Percentiles rank a stretch among this genome's conserved stretches.
phyloP scores from a whole-genome alignment of 2,329 filamentous ascomycete genomes.

The Aaosphaeria arxii region DNA sequence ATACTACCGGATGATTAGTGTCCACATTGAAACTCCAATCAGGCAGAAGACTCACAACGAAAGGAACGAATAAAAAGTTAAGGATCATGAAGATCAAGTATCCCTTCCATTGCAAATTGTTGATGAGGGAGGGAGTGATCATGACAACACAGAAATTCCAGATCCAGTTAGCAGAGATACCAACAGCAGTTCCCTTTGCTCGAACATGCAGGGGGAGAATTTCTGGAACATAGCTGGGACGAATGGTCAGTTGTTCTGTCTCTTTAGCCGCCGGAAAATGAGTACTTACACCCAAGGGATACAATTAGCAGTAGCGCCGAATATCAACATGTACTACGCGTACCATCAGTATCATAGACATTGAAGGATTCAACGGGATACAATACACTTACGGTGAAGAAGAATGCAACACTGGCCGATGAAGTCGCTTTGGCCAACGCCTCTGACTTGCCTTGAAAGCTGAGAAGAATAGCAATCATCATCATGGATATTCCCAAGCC shows the following conservation, averaged over 20 bases:
- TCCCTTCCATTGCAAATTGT: conserved; percentile 48
- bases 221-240: conserved; percentile 50
- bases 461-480: conserved; percentile 39
- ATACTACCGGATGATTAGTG: conserved; percentile 21
- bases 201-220: conserved; percentile 51
- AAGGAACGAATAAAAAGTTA: conserved; percentile 45
- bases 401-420: conserved; percentile 40
- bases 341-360: conserved; percentile 2
- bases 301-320: conserved; percentile 42
- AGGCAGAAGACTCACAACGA: conserved; percentile 27
- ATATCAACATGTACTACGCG: conserved; percentile 39
- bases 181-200: conserved; percentile 50
- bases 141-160: conserved; percentile 49
- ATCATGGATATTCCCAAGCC: conserved; percentile 28
- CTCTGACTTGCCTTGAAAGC: conserved; percentile 9
- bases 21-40: background rate
- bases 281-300: conserved; percentile 12
- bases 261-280: background rate
- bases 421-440: conserved; percentile 37
- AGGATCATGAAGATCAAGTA: conserved; percentile 54
- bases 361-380: background rate
- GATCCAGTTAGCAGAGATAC: conserved; percentile 50
- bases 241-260: conserved; percentile 10
- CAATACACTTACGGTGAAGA: conserved; percentile 4
- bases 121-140: conserved; percentile 52